Percentiles rank a stretch among this genome's conserved stretches.
Evolutionary conservation across 2,329 filamentous ascomycete genomes (phyloP).

Genomic region (Orbilia javanica): DNA sequence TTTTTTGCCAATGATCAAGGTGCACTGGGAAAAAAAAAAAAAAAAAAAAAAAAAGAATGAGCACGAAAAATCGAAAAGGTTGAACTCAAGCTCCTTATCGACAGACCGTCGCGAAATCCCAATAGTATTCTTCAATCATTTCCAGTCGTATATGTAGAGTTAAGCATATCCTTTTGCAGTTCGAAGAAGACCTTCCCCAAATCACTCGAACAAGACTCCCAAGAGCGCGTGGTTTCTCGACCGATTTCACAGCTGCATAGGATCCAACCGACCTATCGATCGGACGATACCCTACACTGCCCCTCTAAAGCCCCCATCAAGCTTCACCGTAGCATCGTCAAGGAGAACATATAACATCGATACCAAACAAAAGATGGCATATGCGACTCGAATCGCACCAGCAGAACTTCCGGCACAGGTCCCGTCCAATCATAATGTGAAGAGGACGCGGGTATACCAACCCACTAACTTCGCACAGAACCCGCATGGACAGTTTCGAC

Average conservation of each 20-base stretch:
- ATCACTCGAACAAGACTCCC: background rate
- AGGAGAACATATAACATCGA: conserved; percentile 9
- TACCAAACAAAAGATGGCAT: conserved; percentile 34
- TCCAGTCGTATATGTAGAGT: conserved; percentile 27
- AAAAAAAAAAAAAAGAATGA: conserved; percentile 12
- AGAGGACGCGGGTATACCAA: conserved; percentile 33
- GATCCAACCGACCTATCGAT: too few species aligned
- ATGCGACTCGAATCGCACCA: conserved; percentile 36
- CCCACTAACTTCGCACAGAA: conserved; percentile 41
- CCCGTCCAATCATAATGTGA: conserved; percentile 1
- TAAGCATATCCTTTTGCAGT: conserved; percentile 11
- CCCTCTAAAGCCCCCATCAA: background rate
- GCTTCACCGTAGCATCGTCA: background rate
- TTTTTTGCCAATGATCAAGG: conserved; percentile 12
- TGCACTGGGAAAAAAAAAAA: too few species aligned
- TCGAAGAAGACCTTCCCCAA: background rate
- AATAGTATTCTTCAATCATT: background rate
- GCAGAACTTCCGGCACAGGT: conserved; percentile 51
- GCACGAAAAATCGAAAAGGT: background rate
- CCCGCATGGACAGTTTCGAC: conserved; percentile 44
- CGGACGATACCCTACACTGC: background rate
- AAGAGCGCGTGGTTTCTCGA: conserved; percentile 29
- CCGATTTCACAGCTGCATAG: background rate
- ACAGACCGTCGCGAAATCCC: conserved; percentile 21
- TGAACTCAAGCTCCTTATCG: conserved; percentile 12